Evolutionary conservation across 2,329 filamentous ascomycete genomes (phyloP).

Genomic region (Alternaria consortialis): DNA sequence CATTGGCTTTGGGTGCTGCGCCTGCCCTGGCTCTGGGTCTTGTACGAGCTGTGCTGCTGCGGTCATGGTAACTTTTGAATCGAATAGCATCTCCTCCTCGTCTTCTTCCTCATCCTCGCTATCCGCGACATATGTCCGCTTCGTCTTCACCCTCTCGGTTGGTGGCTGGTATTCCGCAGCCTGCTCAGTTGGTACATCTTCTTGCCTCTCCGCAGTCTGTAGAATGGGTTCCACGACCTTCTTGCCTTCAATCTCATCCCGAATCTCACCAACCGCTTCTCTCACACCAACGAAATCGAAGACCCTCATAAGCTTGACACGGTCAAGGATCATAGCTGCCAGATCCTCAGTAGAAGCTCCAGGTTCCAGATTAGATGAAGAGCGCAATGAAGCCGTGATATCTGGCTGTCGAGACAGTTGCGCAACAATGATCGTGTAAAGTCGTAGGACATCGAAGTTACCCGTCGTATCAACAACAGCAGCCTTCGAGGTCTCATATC

Average conservation of each 20-base stretch:
- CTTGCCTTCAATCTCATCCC: conserved; percentile 44
- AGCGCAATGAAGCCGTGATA: background rate
- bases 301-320: conserved; percentile 59
- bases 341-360: conserved; percentile 30
- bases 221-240: background rate
- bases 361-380: background rate
- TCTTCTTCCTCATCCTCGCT: conserved; percentile 48
- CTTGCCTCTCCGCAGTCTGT: conserved; percentile 33
- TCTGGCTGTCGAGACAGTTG: conserved; percentile 24
- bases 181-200: conserved; percentile 9
- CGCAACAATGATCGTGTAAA: conserved; percentile 47
- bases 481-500: conserved; percentile 34
- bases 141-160: background rate
- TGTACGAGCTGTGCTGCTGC: background rate
- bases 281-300: conserved; percentile 60
- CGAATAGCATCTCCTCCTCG: conserved; percentile 54
- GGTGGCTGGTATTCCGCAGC: background rate
- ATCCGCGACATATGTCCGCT: conserved; percentile 43
- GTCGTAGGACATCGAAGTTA: conserved; percentile 54
- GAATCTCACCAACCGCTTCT: conserved; percentile 58
- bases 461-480: conserved; percentile 59
- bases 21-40: background rate
- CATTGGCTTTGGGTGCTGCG: background rate
- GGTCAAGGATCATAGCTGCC: conserved; percentile 52
- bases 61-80: conserved; percentile 14